Base-by-base conservation (phyloP, 306 rosid genomes). In the Carpinus fangiana region DNA sequence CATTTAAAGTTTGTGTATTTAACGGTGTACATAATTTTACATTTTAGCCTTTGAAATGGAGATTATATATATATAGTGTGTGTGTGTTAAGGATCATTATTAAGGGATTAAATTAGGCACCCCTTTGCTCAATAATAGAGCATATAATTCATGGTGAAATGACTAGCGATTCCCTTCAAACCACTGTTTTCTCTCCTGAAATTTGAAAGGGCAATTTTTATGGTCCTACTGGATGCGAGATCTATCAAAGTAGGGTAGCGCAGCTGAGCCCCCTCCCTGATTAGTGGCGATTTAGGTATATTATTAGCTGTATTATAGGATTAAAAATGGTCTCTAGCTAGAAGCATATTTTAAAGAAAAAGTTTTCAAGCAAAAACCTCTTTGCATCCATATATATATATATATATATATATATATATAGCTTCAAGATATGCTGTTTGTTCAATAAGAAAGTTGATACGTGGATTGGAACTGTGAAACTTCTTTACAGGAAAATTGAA, bases 281-380 rank as follows among this genome's bases (percentile, higher is more conserved):
- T 66, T 66, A 41, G 72, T 41, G 72, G 72, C 72, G n/a, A 67
- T 11, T 41, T 18, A 36, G 71, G 47, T 20, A 66, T 66, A 66
- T 66, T 18, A 66, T 18, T 66, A 41, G 51, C 50, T 66, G 47
- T 65, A 61, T 41, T 9, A 36, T 66, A 41, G 72, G 48, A 66
- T 66, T 66, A 46, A 66, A 66, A 66, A 36, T 18, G 72, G 50
- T 18, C 41, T 18, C 41, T 41, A 1, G 11, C 41, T 41, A 1
- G 11, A 38, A 17, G 28, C 50, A 41, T 66, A 66, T 66, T 18
- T 66, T 41, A 36, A 36, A 18, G 10, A 2, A 17, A 38, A 41
- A 36, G 48, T 38, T 66, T 14, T 66, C 8, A 36, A 18, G 50
- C 72, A 66, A 66, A 45, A 45, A 26, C 43, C n/a, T 38, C 70